These are phyloP conservation scores for Colletotrichum orbiculare DNA, from an alignment of 2,329 filamentous ascomycete species.

Conservation along the genomic window DNA sequence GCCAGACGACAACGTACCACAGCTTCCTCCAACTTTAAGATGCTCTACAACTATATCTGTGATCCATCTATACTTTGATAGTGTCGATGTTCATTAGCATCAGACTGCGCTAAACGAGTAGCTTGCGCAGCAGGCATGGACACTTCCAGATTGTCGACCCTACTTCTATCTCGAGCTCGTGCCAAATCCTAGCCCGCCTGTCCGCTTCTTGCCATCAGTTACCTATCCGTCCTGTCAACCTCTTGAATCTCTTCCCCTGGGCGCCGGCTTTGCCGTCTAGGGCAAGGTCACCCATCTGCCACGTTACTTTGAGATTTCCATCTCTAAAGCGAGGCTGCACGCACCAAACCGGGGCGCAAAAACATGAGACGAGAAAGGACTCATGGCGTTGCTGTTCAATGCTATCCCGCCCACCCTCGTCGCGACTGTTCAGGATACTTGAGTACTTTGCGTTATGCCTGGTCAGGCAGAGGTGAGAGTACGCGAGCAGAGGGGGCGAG, in stretches of 20 bases:
- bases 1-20: constrained; percentile 3
- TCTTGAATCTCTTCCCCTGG: constrained; percentile 25
- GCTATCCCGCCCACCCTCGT: constrained; percentile 20
- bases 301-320: constrained; percentile 34
- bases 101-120: no score
- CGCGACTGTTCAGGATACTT: not conserved
- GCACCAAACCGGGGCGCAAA: constrained; percentile 11
- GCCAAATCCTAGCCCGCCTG: not conserved
- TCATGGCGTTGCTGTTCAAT: constrained; percentile 30
- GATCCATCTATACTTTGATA: no score
- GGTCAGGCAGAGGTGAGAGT: not conserved
- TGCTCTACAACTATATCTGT: not conserved
- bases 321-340: constrained; percentile 34
- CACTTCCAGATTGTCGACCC: no score
- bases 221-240: constrained; percentile 25
- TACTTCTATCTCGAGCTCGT: not conserved
- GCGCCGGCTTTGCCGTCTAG: constrained; percentile 25
- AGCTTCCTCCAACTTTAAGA: constrained; percentile 4
- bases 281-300: constrained; percentile 35
- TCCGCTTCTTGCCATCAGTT: not conserved
- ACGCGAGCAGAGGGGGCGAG: constrained; percentile 5
- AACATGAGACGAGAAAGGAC: constrained; percentile 33
- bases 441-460: not conserved
- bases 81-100: no score
- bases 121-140: no score